Base-by-base conservation (phyloP, 805 yeast species). In the Vanderwaltozyma yarrowii region DNA sequence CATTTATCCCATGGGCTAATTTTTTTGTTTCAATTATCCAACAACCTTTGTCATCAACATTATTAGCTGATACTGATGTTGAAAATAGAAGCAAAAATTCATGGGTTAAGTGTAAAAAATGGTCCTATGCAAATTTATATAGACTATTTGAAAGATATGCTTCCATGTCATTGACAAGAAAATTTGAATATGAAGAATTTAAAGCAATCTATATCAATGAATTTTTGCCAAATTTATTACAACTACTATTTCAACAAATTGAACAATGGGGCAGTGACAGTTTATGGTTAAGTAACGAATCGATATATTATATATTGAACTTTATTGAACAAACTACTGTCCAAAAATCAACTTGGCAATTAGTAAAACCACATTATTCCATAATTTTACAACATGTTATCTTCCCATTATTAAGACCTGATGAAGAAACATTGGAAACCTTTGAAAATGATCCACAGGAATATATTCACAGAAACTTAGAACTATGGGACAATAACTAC, bases 371-470 rank as follows among this genome's bases (percentile, higher is more conserved):
- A 1, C 80, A 80, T 55, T 67, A 77, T 36, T 75, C 75, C 30
- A 69, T 73, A 6, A 62, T 89, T 19, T 64, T 89, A 26, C 64
- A 77, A 11, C 86, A 80, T 47, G 76, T 89, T 39, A 69, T 89
- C 9, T 80, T 72, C 60, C 95, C 95, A 2, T 62, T 81, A 40
- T 60, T 89, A 40, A 74, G 87, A 46, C 82, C 92, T 2, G 68
- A 72, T 7, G 78, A 77, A 38, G 76, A 71, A 6, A 74, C 76
- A 15, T 64, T 85, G 39, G 94, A 83, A 46, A 60, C 74, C 4
- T 88, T 83, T 62, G 94, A 86, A 44, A 76, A 72, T 44, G 96
- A 88, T 50, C 96, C 96, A 3, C 80, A 76, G 39, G 96, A 87
- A 55, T 92, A 85, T 56, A 76, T 89, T 39, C 83, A 85, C 57